phyloP scores from a whole-genome alignment of 805 yeast genomes.

The Debaryomyces prosopidis region DNA sequence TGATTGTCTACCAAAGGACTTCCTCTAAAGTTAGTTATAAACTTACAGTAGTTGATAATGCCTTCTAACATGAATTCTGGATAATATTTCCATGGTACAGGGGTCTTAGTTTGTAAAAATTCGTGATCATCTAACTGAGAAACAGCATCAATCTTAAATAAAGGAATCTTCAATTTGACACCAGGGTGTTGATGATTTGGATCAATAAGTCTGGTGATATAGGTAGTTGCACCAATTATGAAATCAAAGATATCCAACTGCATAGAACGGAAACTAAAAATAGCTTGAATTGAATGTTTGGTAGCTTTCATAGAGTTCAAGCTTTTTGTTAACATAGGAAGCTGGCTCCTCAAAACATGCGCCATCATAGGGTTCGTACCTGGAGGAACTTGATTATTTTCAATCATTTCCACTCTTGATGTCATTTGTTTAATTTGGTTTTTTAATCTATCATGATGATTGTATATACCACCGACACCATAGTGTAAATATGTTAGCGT shows the following conservation, averaged over 20 bases:
- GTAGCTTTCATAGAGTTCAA: constrained; percentile 38
- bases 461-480: constrained; percentile 80
- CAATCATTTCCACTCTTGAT: constrained; percentile 49
- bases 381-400: constrained; percentile 29
- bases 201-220: constrained; percentile 70
- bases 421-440: constrained; percentile 49
- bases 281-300: constrained; percentile 61
- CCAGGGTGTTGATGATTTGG: constrained; percentile 67
- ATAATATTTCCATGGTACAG: constrained; percentile 73
- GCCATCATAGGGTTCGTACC: constrained; percentile 27
- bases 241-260: constrained; percentile 76
- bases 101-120: constrained; percentile 62
- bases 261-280: constrained; percentile 55
- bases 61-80: constrained; percentile 91
- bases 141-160: constrained; percentile 56
- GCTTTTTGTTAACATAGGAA: constrained; percentile 47
- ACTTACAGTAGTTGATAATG: constrained; percentile 67
- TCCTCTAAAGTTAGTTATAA: constrained; percentile 53
- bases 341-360: constrained; percentile 33
- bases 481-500: constrained; percentile 79
- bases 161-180: constrained; percentile 48
- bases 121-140: constrained; percentile 78
- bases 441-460: constrained; percentile 53
- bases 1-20: constrained; percentile 58
- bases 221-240: constrained; percentile 71